Percentiles rank a stretch among this genome's conserved stretches.
phyloP scores from a whole-genome alignment of 345 rosid genomes.

The Nephelium lappaceum region DNA sequence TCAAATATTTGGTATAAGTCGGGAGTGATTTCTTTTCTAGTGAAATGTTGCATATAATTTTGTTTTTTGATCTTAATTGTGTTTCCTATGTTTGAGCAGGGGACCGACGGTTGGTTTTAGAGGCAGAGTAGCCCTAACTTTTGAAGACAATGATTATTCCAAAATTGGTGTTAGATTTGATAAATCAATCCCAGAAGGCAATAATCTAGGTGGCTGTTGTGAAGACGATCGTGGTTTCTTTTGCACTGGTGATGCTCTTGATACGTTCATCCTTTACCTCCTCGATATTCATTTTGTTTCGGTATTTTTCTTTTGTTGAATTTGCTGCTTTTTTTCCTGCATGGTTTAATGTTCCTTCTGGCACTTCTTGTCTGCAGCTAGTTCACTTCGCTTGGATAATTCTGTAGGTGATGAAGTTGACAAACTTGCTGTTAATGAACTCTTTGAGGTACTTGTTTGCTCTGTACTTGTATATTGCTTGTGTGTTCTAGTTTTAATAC shows the following conservation, averaged over 20 bases:
- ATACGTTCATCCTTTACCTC: not conserved
- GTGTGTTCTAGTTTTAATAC: not conserved
- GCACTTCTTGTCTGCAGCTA: constrained; percentile 47
- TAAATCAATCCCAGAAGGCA: constrained; percentile 82
- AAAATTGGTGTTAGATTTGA: constrained; percentile 97
- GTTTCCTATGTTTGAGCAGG: constrained; percentile 39
- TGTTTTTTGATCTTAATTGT: not conserved
- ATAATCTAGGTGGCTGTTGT: constrained; percentile 90
- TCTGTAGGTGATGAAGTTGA: constrained; percentile 83
- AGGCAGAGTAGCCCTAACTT: constrained; percentile 90
- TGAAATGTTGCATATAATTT: not conserved
- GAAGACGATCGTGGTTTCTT: constrained; percentile 92
- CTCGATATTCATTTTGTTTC: constrained; percentile 3
- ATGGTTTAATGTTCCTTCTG: constrained; percentile 3
- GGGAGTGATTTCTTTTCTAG: not conserved
- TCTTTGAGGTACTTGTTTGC: constrained; percentile 69
- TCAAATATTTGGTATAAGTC: not conserved
- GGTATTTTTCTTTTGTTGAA: not conserved
- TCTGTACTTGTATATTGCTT: constrained; percentile 1
- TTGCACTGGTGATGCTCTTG: constrained; percentile 66
- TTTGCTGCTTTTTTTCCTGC: not conserved
- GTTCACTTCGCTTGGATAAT: constrained; percentile 79
- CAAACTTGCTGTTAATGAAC: constrained; percentile 76
- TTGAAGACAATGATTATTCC: constrained; percentile 85
- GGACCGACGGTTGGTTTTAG: constrained; percentile 79